Evolutionary conservation across 352 stramenopile species (phyloP).

Genomic region (Pythium biforme): DNA sequence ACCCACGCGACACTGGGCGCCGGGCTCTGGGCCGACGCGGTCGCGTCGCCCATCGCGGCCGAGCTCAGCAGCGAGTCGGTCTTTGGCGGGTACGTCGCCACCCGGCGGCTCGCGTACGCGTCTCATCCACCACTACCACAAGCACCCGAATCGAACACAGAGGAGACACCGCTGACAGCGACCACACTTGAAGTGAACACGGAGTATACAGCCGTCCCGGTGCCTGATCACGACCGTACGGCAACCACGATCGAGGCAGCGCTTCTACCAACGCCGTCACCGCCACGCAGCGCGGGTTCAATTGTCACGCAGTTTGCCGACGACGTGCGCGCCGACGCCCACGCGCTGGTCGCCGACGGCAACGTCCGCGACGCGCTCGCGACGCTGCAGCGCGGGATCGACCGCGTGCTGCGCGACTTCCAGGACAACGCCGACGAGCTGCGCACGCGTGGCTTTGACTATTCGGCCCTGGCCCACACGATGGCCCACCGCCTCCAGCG

Average conservation of each 20-base stretch:
- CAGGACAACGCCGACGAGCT: slow-evolving; percentile 37
- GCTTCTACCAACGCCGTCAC: not conserved
- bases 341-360: slow-evolving; percentile 23
- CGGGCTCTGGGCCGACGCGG: slow-evolving; percentile 43
- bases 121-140: not conserved
- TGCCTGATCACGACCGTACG: no score
- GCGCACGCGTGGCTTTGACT: slow-evolving; percentile 38
- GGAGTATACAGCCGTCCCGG: no score
- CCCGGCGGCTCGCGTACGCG: slow-evolving; percentile 33
- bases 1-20: slow-evolving; percentile 25
- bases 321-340: slow-evolving; percentile 25
- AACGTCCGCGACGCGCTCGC: slow-evolving; percentile 37
- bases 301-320: slow-evolving; percentile 20
- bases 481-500: slow-evolving; percentile 38
- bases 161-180: not conserved
- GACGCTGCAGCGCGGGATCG: slow-evolving; percentile 48
- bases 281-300: not conserved
- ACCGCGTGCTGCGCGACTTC: slow-evolving; percentile 39
- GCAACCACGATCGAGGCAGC: no score
- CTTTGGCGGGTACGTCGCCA: slow-evolving; percentile 43
- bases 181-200: not conserved
- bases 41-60: slow-evolving; percentile 46
- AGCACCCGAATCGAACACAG: not conserved
- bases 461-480: slow-evolving; percentile 37
- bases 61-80: slow-evolving; percentile 60